Conservation (phyloP, 192 early-diverging fungal species). For the Coemansia sp. region DNA sequence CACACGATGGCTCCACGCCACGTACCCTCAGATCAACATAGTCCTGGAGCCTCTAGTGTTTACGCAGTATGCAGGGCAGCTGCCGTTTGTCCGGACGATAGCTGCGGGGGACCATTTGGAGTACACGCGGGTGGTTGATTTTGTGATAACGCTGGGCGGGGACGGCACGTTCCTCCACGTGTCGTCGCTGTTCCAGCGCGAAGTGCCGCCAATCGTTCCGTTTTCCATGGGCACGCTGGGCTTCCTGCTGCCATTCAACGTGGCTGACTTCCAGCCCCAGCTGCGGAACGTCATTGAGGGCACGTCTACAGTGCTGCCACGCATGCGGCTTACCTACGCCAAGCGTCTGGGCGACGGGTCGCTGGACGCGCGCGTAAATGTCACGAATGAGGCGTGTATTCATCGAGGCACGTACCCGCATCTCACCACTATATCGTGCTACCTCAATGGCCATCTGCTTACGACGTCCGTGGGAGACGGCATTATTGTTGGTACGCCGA, state of each 20-base stretch:
- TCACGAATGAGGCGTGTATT: constrained; percentile 88
- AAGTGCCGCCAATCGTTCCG: constrained; percentile 86
- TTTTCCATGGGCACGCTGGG: constrained; percentile 94
- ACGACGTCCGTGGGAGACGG: constrained; percentile 78
- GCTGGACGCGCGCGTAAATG: constrained; percentile 59
- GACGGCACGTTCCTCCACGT: constrained; percentile 92
- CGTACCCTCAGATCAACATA: constrained; percentile 71
- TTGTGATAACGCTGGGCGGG: constrained; percentile 91
- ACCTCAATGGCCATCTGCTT: constrained; percentile 77
- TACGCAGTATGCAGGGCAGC: constrained; percentile 52
- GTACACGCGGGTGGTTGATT: constrained; percentile 75
- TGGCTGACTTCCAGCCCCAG: constrained; percentile 64
- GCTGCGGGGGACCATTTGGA: constrained; percentile 54
- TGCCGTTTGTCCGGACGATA: constrained; percentile 35
- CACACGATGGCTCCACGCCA: constrained; percentile 68
- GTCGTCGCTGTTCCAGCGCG: constrained; percentile 75
- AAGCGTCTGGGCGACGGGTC: constrained; percentile 62
- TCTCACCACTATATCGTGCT: constrained; percentile 80
- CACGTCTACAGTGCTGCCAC: constrained; percentile 67
- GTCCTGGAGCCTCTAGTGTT: constrained; percentile 72
- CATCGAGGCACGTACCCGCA: constrained; percentile 88
- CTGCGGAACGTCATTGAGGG: constrained; percentile 69
- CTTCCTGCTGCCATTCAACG: constrained; percentile 87
- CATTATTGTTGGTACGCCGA: constrained; percentile 83
- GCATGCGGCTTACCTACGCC: constrained; percentile 80